Base-by-base conservation (phyloP, 176 grass and related monocot species). In the Bromus sterilis region DNA sequence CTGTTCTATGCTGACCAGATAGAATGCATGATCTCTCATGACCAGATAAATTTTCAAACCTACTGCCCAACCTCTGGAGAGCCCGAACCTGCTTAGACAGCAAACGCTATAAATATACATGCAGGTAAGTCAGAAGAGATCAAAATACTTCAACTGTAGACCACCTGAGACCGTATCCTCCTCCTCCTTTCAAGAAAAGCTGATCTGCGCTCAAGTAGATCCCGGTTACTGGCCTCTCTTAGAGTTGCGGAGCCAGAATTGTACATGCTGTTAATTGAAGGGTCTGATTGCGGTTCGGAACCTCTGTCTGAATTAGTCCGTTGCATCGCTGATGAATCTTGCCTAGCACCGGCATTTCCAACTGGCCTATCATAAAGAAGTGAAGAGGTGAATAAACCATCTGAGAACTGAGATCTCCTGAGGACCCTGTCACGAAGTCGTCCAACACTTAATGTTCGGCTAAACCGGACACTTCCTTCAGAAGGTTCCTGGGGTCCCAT, bases 41-140 rank as follows among this genome's bases (percentile, higher is more conserved):
- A 74, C 86, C 92, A 53, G 95, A 93, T 40, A 98, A 86, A 79
- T 89, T 98, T 72, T 97, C 89, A 77, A 94, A 97, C 78, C 96
- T 91, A 34, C 87, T 95, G 84, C 91, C 96, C 82, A 99, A 87
- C 83, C 96, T 86, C 88, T 99, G 96, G 82, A 99, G 96, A 86
- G 93, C 93, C 65, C 91, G 77, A 31, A 99, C 96, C 96, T 98
- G 80, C 31, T 85, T 80, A 43, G 29, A 88, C 42, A 96, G 48
- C 21, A 86, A 66, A 82, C 60, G 5, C 26, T 58, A 61, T 77
- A 56, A 75, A 57, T 82, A 75, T 20, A 51, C 43, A 15, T 24
- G 34, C 44, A 83, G 6, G 20, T 33, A 66, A 48, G 18, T 56
- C 18, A 64, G 26, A 39, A 81, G 71, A 4, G 15, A 23, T 56